A percentile compares a stretch with the other conserved stretches of the same genome.
Conservation (phyloP, 2,329 filamentous ascomycete genomes). For the Chaetomiaceae sp. region DNA sequence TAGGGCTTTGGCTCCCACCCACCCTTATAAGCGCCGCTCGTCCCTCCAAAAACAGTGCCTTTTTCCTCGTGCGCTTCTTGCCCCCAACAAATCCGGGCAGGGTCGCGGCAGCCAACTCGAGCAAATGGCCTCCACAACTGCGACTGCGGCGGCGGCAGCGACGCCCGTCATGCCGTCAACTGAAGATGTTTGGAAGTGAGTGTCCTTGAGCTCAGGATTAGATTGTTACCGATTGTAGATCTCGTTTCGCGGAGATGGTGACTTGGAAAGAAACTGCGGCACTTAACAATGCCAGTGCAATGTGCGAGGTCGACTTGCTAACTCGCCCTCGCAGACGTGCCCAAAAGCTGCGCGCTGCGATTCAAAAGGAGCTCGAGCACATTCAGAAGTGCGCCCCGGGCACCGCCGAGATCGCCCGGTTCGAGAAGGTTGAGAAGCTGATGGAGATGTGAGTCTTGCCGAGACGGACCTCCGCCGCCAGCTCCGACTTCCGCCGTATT, state of each 20-base stretch:
- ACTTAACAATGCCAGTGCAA: background rate
- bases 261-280: background rate
- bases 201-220: background rate
- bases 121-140: constrained; percentile 14
- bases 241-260: background rate
- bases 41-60: background rate
- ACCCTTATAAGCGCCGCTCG: background rate
- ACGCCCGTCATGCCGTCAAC: constrained; percentile 11
- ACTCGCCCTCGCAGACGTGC: constrained; percentile 34
- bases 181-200: constrained; percentile 25
- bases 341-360: constrained; percentile 40
- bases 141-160: constrained; percentile 1
- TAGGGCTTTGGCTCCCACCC: constrained; percentile 18
- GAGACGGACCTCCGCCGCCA: background rate
- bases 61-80: background rate
- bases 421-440: constrained; percentile 41
- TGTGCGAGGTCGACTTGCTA: constrained; percentile 12
- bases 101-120: constrained; percentile 9
- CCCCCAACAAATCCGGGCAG: background rate
- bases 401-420: constrained; percentile 39
- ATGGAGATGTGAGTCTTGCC: constrained; percentile 38
- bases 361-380: constrained; percentile 42
- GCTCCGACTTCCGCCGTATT: background rate
- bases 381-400: constrained; percentile 35
- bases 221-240: background rate